phyloP scores from a whole-genome alignment of 441 rosid genomes.

The Gossypium trilobum region DNA sequence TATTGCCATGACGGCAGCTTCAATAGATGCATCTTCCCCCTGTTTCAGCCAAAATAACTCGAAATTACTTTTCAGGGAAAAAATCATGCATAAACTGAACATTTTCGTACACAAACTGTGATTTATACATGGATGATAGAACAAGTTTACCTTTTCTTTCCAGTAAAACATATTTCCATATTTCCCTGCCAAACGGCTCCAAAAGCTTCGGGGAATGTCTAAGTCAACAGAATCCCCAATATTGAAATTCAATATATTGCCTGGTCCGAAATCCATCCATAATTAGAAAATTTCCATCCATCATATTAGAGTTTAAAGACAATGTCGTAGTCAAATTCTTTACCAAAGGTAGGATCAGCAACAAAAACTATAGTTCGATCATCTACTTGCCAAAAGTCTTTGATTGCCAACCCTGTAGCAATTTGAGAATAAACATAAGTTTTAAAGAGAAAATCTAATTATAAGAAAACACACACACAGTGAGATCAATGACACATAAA shows the following conservation, averaged over 20 bases:
- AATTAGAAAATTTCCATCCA: slow-evolving; percentile 7
- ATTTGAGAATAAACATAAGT: not conserved
- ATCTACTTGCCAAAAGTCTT: slow-evolving; percentile 78
- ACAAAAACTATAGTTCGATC: slow-evolving; percentile 79
- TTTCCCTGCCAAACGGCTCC: slow-evolving; percentile 81
- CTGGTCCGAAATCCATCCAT: slow-evolving; percentile 22
- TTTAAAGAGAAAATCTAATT: not conserved
- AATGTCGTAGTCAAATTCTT: slow-evolving; percentile 8
- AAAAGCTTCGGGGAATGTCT: slow-evolving; percentile 61
- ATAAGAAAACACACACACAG: not conserved
- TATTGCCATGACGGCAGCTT: slow-evolving; percentile 82
- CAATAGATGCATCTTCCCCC: slow-evolving; percentile 79
- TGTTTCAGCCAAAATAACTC: slow-evolving; percentile 21
- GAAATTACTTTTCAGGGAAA: not conserved
- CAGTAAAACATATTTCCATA: slow-evolving; percentile 80
- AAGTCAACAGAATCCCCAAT: slow-evolving; percentile 66
- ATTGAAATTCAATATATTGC: slow-evolving; percentile 47
- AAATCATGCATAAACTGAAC: not conserved
- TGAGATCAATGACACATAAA: not conserved
- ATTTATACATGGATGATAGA: not conserved
- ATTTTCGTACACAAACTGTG: not conserved
- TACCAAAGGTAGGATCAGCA: slow-evolving; percentile 92
- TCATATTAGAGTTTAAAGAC: not conserved
- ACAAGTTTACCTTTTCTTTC: slow-evolving; percentile 41
- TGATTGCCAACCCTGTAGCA: slow-evolving; percentile 64